Evolutionary conservation across 352 stramenopile species (phyloP).

Genomic region (Pythium chondricola): DNA sequence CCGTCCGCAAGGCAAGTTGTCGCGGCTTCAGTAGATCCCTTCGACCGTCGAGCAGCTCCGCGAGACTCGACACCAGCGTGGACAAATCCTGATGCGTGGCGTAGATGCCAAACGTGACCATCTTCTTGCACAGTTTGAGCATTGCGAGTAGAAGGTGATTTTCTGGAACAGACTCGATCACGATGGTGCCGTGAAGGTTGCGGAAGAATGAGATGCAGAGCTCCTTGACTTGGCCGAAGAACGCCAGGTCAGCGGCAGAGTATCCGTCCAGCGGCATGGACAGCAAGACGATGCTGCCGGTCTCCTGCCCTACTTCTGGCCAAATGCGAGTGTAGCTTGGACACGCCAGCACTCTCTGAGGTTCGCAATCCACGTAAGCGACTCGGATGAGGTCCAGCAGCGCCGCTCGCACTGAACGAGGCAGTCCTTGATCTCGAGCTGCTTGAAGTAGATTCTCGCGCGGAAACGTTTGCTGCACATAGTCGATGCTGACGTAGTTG

Average conservation of each 20-base stretch:
- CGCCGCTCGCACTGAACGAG: constrained; percentile 52
- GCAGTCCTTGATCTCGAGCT: constrained; percentile 38
- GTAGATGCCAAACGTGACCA: constrained; percentile 69
- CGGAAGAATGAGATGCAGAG: constrained; percentile 43
- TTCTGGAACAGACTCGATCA: constrained; percentile 47
- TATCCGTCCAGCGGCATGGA: constrained; percentile 26
- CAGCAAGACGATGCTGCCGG: constrained; percentile 20
- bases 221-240: constrained; percentile 43
- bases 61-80: constrained; percentile 20
- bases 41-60: constrained; percentile 37
- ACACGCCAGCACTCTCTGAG: constrained; percentile 47
- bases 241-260: constrained; percentile 31
- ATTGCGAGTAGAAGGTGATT: constrained; percentile 58
- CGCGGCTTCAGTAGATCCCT: constrained; percentile 31
- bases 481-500: constrained; percentile 74
- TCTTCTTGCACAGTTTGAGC: constrained; percentile 42
- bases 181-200: constrained; percentile 32
- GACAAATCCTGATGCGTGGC: constrained; percentile 34
- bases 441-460: constrained; percentile 40
- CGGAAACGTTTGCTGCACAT: constrained; percentile 56
- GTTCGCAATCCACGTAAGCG: constrained; percentile 64
- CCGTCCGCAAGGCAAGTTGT: no score
- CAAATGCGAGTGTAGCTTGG: constrained; percentile 69
- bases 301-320: constrained; percentile 37
- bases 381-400: constrained; percentile 63